phyloP scores from a whole-genome alignment of 2,329 filamentous ascomycete genomes.

The Clarireedia paspali region DNA sequence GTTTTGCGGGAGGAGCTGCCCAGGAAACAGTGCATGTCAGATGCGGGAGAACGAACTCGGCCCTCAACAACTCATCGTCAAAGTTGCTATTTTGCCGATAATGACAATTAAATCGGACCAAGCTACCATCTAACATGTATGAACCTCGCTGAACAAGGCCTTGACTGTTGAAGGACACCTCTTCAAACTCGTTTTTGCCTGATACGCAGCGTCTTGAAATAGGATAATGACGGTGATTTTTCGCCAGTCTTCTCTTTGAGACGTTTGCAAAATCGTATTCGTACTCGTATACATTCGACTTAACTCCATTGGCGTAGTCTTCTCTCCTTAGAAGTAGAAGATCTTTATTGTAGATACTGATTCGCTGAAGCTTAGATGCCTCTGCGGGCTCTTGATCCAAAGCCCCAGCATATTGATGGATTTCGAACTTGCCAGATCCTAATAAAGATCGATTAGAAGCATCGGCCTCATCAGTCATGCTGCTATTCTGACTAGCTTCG shows the following conservation, averaged over 20 bases:
- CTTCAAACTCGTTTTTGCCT: constrained; percentile 38
- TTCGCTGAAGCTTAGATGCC: constrained; percentile 32
- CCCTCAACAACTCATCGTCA: constrained; percentile 44
- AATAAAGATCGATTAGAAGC: constrained; percentile 2
- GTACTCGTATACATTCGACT: constrained; percentile 33
- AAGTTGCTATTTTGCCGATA: constrained; percentile 46
- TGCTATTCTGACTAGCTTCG: not conserved
- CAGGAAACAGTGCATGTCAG: constrained; percentile 44
- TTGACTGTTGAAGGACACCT: constrained; percentile 39
- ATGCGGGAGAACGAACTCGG: constrained; percentile 44
- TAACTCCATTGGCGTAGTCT: constrained; percentile 30
- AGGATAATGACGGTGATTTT: constrained; percentile 20
- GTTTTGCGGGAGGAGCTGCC: constrained; percentile 41
- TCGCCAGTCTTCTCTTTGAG: not conserved
- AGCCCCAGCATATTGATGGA: constrained; percentile 2
- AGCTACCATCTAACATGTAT: constrained; percentile 42
- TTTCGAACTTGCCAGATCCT: not conserved
- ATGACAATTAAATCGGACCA: constrained; percentile 45
- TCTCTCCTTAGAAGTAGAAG: constrained; percentile 32
- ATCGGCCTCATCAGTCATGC: not conserved
- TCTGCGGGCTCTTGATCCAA: constrained; percentile 36
- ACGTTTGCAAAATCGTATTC: not conserved
- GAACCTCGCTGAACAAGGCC: constrained; percentile 32
- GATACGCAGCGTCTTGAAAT: constrained; percentile 38
- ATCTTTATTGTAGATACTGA: constrained; percentile 39